Conservation (phyloP, 1,284 basidiomycete species). For the Ceratobasidium sp. region DNA sequence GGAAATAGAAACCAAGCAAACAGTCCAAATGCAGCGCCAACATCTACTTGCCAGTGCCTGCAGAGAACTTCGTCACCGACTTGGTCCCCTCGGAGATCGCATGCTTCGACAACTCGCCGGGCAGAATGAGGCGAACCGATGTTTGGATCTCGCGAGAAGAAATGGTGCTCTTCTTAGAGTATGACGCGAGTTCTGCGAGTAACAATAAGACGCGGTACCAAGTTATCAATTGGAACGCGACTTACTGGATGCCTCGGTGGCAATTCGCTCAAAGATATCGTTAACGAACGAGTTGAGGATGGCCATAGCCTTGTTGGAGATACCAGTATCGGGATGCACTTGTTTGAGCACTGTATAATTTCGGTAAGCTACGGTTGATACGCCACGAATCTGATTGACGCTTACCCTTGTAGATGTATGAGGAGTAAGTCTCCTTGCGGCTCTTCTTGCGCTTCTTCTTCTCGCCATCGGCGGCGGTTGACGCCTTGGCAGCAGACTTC, state of each 20-base stretch:
- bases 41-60: slow-evolving; percentile 52
- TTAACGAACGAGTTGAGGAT: slow-evolving; percentile 95
- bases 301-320: slow-evolving; percentile 97
- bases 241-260: slow-evolving; percentile 83
- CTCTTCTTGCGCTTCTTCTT: slow-evolving; percentile 94
- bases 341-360: slow-evolving; percentile 78
- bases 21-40: slow-evolving; percentile 31
- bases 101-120: slow-evolving; percentile 87
- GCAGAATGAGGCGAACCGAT: slow-evolving; percentile 90
- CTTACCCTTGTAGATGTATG: slow-evolving; percentile 94
- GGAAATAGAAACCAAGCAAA: slow-evolving; percentile 6
- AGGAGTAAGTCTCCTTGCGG: slow-evolving; percentile 92
- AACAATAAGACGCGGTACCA: neutral
- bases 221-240: neutral
- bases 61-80: slow-evolving; percentile 54
- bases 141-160: slow-evolving; percentile 96
- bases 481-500: slow-evolving; percentile 72
- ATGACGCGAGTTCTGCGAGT: slow-evolving; percentile 74
- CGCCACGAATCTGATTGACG: slow-evolving; percentile 48
- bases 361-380: slow-evolving; percentile 34
- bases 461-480: slow-evolving; percentile 63
- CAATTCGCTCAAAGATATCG: slow-evolving; percentile 93
- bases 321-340: slow-evolving; percentile 97
- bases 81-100: slow-evolving; percentile 78
- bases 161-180: slow-evolving; percentile 96